Conservation (phyloP, 306 rosid species). For the Aeschynomene evenia region DNA sequence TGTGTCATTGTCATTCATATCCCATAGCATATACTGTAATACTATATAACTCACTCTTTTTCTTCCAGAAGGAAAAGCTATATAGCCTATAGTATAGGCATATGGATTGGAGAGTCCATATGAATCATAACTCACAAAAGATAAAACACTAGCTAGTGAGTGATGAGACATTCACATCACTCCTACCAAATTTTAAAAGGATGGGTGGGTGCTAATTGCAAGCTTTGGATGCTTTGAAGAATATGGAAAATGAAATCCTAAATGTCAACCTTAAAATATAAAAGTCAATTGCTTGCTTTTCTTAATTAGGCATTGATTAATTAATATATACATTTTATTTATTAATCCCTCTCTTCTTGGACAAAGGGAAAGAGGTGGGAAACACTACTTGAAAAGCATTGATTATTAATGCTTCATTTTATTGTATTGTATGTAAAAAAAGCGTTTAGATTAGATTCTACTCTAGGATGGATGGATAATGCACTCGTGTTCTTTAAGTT, state of each 20-base stretch:
- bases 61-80: slow-evolving; percentile 1
- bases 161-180: too few relatives aligned
- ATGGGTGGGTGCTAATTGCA: background rate
- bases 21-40: too few relatives aligned
- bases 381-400: slow-evolving; percentile 51
- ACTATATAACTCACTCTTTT: too few relatives aligned
- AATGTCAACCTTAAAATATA: background rate
- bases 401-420: too few relatives aligned
- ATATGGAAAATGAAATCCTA: background rate
- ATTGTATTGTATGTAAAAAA: too few relatives aligned
- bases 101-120: slow-evolving; percentile 34
- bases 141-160: background rate
- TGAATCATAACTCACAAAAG: slow-evolving; percentile 36
- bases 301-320: background rate
- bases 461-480: too few relatives aligned
- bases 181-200: background rate
- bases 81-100: too few relatives aligned
- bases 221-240: slow-evolving; percentile 1
- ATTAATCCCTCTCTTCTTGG: slow-evolving; percentile 29
- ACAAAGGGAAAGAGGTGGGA: slow-evolving; percentile 62
- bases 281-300: background rate
- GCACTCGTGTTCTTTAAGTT: too few relatives aligned
- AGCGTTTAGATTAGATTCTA: too few relatives aligned
- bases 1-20: slow-evolving; percentile 28
- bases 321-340: background rate